phyloP scores from a whole-genome alignment of 1,284 basidiomycete genomes.

The Trichosporon ovoides region DNA sequence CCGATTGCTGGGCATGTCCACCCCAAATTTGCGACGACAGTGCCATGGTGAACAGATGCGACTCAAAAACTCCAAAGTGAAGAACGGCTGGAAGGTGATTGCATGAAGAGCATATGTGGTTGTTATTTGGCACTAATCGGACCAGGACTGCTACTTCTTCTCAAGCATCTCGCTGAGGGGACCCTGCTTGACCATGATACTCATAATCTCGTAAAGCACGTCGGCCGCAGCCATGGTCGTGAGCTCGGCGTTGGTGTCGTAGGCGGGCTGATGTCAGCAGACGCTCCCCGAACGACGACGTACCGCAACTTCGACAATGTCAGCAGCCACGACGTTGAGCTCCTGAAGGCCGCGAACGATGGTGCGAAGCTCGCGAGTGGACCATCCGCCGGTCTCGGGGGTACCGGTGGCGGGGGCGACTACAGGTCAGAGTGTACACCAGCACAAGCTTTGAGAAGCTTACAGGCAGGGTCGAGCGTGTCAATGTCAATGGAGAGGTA shows the following conservation, averaged over 20 bases:
- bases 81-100: too few species aligned
- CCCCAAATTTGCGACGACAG: too few species aligned
- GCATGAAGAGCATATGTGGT: too few species aligned
- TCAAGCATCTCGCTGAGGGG: constrained; percentile 5
- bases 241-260: constrained; percentile 38
- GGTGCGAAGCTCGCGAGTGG: constrained; percentile 39
- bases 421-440: neutral
- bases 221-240: constrained; percentile 45
- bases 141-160: neutral
- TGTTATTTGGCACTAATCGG: neutral
- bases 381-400: constrained; percentile 41
- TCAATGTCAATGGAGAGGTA: constrained; percentile 27
- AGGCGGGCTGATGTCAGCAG: constrained; percentile 11
- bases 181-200: constrained; percentile 16
- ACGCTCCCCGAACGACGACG: neutral
- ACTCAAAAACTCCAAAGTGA: too few species aligned
- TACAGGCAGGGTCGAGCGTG: constrained; percentile 24
- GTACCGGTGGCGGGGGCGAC: constrained; percentile 16
- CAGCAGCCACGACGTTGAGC: constrained; percentile 40
- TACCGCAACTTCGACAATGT: constrained; percentile 31
- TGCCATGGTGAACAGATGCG: too few species aligned
- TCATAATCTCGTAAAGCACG: constrained; percentile 36
- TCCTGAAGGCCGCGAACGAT: constrained; percentile 38
- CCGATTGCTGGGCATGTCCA: too few species aligned
- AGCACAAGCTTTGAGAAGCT: neutral